These are phyloP conservation scores for Jamesozyma jinghongensis DNA, from an alignment of 805 yeast genomes.

Conservation along the genomic window DNA sequence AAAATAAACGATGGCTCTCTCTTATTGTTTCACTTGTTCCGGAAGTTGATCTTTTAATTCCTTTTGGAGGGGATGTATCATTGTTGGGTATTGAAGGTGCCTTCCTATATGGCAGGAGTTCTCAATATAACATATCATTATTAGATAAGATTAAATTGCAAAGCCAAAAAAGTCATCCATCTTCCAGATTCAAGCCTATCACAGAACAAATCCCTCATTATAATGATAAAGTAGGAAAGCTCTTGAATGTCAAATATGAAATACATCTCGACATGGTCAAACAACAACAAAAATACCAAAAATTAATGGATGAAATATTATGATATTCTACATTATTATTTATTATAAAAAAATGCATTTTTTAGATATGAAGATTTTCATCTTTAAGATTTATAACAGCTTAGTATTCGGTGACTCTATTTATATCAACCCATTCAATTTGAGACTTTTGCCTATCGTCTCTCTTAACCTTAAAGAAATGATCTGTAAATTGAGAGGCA, in stretches of 20 bases:
- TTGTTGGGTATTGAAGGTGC: slow-evolving; percentile 21
- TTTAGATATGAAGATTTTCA: too few species aligned
- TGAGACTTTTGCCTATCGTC: slow-evolving; percentile 74
- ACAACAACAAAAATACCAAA: slow-evolving; percentile 28
- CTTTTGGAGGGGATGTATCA: slow-evolving; percentile 6
- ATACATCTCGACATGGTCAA: slow-evolving; percentile 30
- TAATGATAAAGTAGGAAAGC: slow-evolving; percentile 1
- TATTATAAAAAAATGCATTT: too few species aligned
- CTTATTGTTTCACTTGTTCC: slow-evolving; percentile 24
- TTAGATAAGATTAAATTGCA: too few species aligned
- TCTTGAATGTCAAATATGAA: slow-evolving; percentile 20
- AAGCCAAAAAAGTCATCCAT: too few species aligned
- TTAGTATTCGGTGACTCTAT: slow-evolving; percentile 25
- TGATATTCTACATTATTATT: not conserved
- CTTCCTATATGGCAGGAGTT: slow-evolving; percentile 14
- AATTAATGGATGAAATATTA: slow-evolving; percentile 11
- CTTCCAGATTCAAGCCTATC: too few species aligned
- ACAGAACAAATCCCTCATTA: too few species aligned
- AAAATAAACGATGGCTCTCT: slow-evolving; percentile 35
- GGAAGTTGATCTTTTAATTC: slow-evolving; percentile 7
- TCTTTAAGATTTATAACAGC: too few species aligned
- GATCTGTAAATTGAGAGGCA: slow-evolving; percentile 78
- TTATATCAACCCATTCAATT: slow-evolving; percentile 50
- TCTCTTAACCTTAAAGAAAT: slow-evolving; percentile 72
- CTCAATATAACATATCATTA: not conserved